phyloP scores from a whole-genome alignment of 2,329 filamentous ascomycete species.

The Geosmithia morbida region DNA sequence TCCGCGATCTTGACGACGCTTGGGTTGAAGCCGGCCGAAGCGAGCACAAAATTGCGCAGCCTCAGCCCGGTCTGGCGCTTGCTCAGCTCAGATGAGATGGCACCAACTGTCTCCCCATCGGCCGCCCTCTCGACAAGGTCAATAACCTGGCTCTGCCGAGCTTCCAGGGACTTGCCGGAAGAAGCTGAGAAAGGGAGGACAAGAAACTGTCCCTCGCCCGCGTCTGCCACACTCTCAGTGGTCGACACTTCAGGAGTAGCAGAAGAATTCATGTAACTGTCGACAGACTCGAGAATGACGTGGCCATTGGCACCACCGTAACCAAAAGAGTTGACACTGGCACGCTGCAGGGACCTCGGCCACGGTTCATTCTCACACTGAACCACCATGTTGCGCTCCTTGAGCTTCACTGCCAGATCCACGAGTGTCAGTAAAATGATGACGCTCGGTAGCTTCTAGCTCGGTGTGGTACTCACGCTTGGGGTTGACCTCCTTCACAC shows the following conservation, averaged over 20 bases:
- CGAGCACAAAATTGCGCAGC: slow-evolving; percentile 5
- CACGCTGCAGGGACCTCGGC: not conserved
- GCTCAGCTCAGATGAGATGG: slow-evolving; percentile 8
- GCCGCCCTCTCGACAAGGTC: not conserved
- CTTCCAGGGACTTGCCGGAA: not conserved
- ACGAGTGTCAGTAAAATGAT: not conserved
- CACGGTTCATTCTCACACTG: not conserved
- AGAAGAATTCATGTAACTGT: not conserved
- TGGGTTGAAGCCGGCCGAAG: not conserved
- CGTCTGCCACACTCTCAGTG: not conserved
- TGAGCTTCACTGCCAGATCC: not conserved
- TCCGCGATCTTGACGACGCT: not conserved
- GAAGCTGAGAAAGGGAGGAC: not conserved
- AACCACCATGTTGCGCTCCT: not conserved
- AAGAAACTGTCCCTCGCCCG: not conserved
- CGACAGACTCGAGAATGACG: slow-evolving; percentile 16
- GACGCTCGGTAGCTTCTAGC: not conserved
- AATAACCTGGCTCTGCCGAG: not conserved
- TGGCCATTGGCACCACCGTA: slow-evolving; percentile 31
- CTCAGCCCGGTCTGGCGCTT: slow-evolving; percentile 4
- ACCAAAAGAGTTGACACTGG: slow-evolving; percentile 14
- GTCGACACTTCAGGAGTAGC: not conserved
- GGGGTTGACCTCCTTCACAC: slow-evolving; percentile 10
- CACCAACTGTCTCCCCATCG: not conserved
- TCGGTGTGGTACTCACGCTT: slow-evolving; percentile 5